Evolutionary conservation across 1,139 yeast genomes (phyloP).

Genomic region (Candida freyschussii): DNA sequence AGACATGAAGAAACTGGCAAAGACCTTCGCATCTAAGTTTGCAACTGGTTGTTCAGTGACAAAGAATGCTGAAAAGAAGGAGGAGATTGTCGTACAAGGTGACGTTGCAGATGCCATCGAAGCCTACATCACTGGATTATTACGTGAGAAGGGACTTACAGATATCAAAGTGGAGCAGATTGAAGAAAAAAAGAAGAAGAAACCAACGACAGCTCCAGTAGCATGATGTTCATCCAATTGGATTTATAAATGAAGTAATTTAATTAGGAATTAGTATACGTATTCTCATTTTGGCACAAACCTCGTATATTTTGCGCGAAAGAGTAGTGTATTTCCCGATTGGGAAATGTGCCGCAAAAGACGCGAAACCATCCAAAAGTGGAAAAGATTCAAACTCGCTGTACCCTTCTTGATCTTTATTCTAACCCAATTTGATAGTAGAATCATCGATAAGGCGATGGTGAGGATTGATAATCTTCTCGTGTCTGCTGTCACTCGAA

Average conservation of each 20-base stretch:
- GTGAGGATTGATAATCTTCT: background rate
- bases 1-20: slow-evolving; percentile 86
- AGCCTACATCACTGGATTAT: slow-evolving; percentile 61
- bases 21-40: slow-evolving; percentile 87
- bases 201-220: slow-evolving; percentile 26
- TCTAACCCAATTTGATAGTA: background rate
- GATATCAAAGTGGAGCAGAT: slow-evolving; percentile 85
- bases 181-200: slow-evolving; percentile 78
- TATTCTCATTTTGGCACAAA: too few relatives aligned
- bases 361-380: too few relatives aligned
- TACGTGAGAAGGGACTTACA: slow-evolving; percentile 76
- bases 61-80: slow-evolving; percentile 86
- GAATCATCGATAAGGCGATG: background rate
- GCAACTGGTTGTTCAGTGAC: slow-evolving; percentile 98
- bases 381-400: background rate
- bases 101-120: slow-evolving; percentile 93
- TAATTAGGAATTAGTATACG: too few relatives aligned
- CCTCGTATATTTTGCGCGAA: too few relatives aligned
- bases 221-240: too few relatives aligned
- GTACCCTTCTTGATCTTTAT: background rate
- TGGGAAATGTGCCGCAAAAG: too few relatives aligned
- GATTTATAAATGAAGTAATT: too few relatives aligned
- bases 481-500: background rate
- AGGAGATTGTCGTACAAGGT: slow-evolving; percentile 90
- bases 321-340: too few relatives aligned